Evolutionary conservation across 2,329 filamentous ascomycete genomes (phyloP).

Genomic region (Hortaea werneckii): DNA sequence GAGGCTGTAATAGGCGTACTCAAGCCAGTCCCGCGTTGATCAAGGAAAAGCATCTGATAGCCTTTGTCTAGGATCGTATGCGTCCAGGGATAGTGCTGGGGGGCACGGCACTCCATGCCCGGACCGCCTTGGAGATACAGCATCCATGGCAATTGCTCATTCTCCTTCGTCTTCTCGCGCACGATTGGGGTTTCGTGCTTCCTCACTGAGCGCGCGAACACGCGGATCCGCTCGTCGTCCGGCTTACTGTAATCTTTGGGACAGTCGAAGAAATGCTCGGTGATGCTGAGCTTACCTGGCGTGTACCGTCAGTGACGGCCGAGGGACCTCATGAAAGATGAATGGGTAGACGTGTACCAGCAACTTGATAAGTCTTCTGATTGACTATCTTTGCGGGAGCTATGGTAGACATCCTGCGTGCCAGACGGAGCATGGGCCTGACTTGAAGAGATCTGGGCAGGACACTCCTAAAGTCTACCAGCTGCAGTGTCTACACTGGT

Average conservation of each 20-base stretch:
- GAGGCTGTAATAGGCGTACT: conserved; percentile 69
- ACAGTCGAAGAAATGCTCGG: conserved; percentile 79
- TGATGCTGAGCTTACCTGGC: conserved; percentile 61
- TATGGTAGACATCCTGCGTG: conserved; percentile 25
- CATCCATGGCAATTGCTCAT: conserved; percentile 47
- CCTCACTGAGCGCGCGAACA: conserved; percentile 68
- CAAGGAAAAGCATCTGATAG: conserved; percentile 75
- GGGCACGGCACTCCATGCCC: conserved; percentile 64
- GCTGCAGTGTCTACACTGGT: no score
- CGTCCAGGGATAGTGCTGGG: conserved; percentile 65
- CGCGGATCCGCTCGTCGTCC: conserved; percentile 49
- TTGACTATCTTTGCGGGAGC: conserved; percentile 38
- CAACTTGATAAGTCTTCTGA: conserved; percentile 34
- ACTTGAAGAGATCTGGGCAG: not conserved
- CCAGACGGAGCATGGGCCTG: conserved; percentile 11
- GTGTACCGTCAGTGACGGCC: not conserved
- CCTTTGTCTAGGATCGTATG: conserved; percentile 62
- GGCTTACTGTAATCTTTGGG: conserved; percentile 66
- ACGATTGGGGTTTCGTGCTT: conserved; percentile 50
- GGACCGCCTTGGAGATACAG: conserved; percentile 80
- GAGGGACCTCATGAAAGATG: not conserved
- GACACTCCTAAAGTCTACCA: no score
- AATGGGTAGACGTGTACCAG: conserved; percentile 28
- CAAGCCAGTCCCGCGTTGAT: conserved; percentile 81
- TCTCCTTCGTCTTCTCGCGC: conserved; percentile 36